phyloP scores from a whole-genome alignment of 164 flowering plant species.

The Annona cherimola region DNA sequence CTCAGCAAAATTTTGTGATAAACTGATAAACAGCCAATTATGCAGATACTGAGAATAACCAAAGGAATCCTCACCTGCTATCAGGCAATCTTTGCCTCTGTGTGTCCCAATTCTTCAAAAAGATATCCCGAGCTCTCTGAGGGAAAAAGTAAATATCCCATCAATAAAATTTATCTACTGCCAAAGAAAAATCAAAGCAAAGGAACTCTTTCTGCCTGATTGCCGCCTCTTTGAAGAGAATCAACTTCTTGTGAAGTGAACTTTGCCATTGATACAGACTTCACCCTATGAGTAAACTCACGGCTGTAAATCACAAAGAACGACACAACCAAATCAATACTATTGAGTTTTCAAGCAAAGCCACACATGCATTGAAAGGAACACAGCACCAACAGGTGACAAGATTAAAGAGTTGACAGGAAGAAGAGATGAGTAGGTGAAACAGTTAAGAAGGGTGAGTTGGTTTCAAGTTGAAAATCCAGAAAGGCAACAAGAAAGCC shows the following conservation, averaged over 20 bases:
- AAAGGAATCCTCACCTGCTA: conserved; percentile 48
- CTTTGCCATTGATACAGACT: conserved; percentile 96
- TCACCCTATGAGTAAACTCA: conserved; percentile 96
- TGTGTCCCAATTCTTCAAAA: conserved; percentile 75
- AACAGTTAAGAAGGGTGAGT: background rate
- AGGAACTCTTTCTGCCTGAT: conserved; percentile 50
- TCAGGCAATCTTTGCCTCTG: conserved; percentile 69
- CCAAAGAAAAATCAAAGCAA: background rate
- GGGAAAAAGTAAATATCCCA: conserved; percentile 14
- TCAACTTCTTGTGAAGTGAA: conserved; percentile 95
- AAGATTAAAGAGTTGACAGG: background rate
- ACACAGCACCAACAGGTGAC: background rate
- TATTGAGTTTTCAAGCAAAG: background rate
- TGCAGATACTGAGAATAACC: background rate
- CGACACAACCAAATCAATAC: background rate
- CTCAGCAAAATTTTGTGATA: background rate
- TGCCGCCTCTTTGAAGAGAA: conserved; percentile 92
- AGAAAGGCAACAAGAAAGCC: background rate
- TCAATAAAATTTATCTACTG: conserved; percentile 7
- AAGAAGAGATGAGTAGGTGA: background rate
- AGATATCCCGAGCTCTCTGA: conserved; percentile 90
- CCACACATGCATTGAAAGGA: background rate
- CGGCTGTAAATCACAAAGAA: conserved; percentile 50
- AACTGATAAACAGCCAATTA: background rate
- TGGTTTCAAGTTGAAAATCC: background rate